These are phyloP conservation scores for Gentiana macrophylla DNA, from an alignment of 257 asterid genomes.

Conservation along the genomic window DNA sequence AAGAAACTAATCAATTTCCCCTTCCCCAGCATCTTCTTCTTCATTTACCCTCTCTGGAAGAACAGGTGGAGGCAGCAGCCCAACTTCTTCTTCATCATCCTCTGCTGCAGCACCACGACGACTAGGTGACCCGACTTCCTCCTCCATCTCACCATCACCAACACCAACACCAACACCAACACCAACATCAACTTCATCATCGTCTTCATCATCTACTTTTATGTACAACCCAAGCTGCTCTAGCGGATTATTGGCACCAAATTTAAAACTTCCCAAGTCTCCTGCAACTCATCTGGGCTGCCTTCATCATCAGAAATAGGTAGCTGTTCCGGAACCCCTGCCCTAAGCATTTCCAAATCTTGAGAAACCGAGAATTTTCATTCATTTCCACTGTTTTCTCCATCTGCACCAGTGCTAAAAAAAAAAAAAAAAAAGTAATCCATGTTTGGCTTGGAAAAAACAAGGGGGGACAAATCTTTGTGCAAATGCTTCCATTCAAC, in stretches of 20 bases:
- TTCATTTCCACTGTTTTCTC: constrained; percentile 84
- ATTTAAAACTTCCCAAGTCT: constrained; percentile 59
- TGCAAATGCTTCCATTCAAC: too few species aligned
- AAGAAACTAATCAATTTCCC: constrained; percentile 46
- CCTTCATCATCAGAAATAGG: constrained; percentile 52
- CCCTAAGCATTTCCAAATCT: constrained; percentile 69
- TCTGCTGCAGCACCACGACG: constrained; percentile 4
- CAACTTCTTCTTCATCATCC: constrained; percentile 14
- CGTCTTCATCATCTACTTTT: constrained; percentile 78
- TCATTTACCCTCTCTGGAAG: background rate
- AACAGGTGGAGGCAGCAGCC: too few species aligned
- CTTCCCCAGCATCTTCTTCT: constrained; percentile 29
- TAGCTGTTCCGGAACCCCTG: constrained; percentile 37
- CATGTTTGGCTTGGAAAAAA: too few species aligned
- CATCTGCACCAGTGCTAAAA: constrained; percentile 28
- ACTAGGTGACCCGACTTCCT: too few species aligned
- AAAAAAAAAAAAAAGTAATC: too few species aligned
- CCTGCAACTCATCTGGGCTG: constrained; percentile 57
- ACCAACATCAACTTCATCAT: constrained; percentile 45
- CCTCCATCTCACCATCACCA: too few species aligned
- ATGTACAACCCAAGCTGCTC: constrained; percentile 89
- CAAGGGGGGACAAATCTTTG: too few species aligned
- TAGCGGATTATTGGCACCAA: constrained; percentile 64
- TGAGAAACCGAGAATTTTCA: constrained; percentile 53
- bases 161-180: too few species aligned